Conservation (phyloP, 768 basidiomycete species). For the Mycena kentingensis region DNA sequence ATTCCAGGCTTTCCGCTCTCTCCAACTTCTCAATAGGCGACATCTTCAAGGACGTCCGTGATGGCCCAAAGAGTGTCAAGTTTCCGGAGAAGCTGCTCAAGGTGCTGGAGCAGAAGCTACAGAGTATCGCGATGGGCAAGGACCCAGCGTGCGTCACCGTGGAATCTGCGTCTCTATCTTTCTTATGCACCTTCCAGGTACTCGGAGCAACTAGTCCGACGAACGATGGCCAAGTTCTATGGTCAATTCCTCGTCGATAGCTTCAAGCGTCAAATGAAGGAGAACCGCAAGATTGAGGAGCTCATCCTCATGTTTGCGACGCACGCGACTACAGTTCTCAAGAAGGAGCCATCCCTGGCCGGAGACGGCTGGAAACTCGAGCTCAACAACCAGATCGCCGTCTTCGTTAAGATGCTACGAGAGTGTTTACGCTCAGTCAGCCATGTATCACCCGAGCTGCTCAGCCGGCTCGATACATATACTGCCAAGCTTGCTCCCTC, state of each 20-base stretch:
- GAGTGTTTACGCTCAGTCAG: constrained; percentile 74
- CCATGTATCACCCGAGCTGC: constrained; percentile 83
- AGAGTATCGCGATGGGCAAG: constrained; percentile 92
- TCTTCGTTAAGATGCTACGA: constrained; percentile 83
- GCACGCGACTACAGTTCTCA: constrained; percentile 81
- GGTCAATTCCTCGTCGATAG: constrained; percentile 82
- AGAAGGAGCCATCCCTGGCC: constrained; percentile 82
- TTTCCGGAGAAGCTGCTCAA: constrained; percentile 95
- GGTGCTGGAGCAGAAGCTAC: constrained; percentile 84
- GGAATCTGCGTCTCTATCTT: background rate
- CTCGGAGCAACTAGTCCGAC: constrained; percentile 84
- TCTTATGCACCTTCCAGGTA: constrained; percentile 51
- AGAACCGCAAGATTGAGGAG: constrained; percentile 96
- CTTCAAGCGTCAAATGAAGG: constrained; percentile 90
- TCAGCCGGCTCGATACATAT: constrained; percentile 81
- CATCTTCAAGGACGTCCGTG: constrained; percentile 76
- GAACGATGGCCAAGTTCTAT: constrained; percentile 92
- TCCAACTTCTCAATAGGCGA: constrained; percentile 71
- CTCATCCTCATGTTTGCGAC: constrained; percentile 96
- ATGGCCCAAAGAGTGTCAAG: constrained; percentile 82
- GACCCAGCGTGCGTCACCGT: constrained; percentile 72
- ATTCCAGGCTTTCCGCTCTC: constrained; percentile 70
- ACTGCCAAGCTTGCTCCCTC: constrained; percentile 75
- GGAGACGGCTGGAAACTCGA: constrained; percentile 93
- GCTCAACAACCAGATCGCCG: constrained; percentile 87